These are phyloP conservation scores for Fusarium concolor DNA, from an alignment of 2,329 filamentous ascomycete genomes.

Conservation along the genomic window DNA sequence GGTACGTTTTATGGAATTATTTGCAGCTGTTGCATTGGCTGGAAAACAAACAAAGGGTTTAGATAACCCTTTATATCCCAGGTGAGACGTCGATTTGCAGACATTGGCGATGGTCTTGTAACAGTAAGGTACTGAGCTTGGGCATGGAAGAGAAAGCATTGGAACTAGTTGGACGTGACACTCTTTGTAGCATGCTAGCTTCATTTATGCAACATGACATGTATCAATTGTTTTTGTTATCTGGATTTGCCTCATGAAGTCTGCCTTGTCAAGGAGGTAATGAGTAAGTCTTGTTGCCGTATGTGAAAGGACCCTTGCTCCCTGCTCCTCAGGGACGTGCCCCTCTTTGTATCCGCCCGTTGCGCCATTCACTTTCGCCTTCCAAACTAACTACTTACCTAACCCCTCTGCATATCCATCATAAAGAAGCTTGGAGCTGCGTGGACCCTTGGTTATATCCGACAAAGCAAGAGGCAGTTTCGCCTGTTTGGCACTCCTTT, in stretches of 20 bases:
- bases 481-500: constrained; percentile 9
- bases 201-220: constrained; percentile 22
- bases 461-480: constrained; percentile 20
- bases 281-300: neutral
- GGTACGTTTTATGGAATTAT: constrained; percentile 38
- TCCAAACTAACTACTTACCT: constrained; percentile 4
- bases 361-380: constrained; percentile 12
- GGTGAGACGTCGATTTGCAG: constrained; percentile 38
- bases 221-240: constrained; percentile 28
- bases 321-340: constrained; percentile 14
- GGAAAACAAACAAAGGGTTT: constrained; percentile 59
- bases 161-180: constrained; percentile 23
- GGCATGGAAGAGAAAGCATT: constrained; percentile 39
- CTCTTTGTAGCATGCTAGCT: constrained; percentile 23
- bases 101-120: constrained; percentile 37
- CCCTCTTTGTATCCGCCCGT: constrained; percentile 38
- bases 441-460: constrained; percentile 18
- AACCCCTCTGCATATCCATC: constrained; percentile 10
- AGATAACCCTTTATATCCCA: constrained; percentile 61
- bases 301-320: constrained; percentile 17
- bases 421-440: constrained; percentile 16
- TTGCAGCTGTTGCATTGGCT: constrained; percentile 44
- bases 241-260: neutral
- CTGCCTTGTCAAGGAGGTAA: neutral
- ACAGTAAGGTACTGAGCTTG: constrained; percentile 29